Base-by-base conservation (phyloP, 2,329 filamentous ascomycete genomes). In the Fonsecaea nubica region DNA sequence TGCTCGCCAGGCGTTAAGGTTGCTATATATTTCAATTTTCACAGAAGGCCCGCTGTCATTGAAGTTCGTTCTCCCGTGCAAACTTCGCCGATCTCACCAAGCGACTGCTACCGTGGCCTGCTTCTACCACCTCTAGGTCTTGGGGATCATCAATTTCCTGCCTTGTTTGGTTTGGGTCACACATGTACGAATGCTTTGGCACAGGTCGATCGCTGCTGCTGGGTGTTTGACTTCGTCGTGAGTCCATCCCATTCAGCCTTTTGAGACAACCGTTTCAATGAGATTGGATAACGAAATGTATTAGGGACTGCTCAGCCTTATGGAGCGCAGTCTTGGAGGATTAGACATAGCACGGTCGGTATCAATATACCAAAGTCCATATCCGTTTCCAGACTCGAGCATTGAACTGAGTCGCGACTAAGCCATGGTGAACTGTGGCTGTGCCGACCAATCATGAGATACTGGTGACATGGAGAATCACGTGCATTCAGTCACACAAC, bases 41-140 rank as follows among this genome's bases (percentile, higher is more conserved):
- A 10, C 21, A 50, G 2, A 50, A 9, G 9, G 1, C 21, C 18
- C 13, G 6, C 4, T 9, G 6, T 13, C 45, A 13, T 38, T 33
- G 12, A 25, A 25, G 58, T 33, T 15, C 18, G 21, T 32, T 40
- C 36, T 15, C 25, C 32, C 6, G 42, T 40, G 40, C 15, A n/a
- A 40, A 36, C 33, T 33, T 52, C 45, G 58, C 45, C 58, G 58
- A 53, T 32, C 58, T 61, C 45, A 48, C 30, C 58, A 48, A 61
- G n/a, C 38, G 58, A 54, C 45, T 40, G 45, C 58, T 21, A 61
- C 45, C 7, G 40, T 59, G 25, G 18, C 40, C 57, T 25, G 12
- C 7, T 9, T 12, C 45, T 25, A 25, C 25, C 45, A 50, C 45
- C 45, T 12, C 12, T 21, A 9, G 25, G 25, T 25, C 25, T 25